Evolutionary conservation across 192 early-diverging fungal species (phyloP), one percentile per base, ranked within the genome.

Genomic region (Coemansia sp.): DNA sequence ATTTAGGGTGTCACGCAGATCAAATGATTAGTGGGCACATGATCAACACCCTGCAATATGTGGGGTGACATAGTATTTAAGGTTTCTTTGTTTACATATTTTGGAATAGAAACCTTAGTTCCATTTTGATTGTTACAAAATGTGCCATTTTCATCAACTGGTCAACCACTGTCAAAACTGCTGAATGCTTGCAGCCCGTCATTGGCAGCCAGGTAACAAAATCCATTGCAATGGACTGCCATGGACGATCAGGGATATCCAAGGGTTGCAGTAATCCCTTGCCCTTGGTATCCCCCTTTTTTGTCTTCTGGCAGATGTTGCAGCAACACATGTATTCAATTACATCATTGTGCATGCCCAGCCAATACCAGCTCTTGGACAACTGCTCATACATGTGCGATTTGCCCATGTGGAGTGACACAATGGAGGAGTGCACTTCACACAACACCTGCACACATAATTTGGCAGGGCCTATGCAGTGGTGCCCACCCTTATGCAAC

Each of bases 261-360:
- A 60, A 10, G 6, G 58, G 28, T 7, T 60, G 51, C 51, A 60
- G 27, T 30, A 60, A 49, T 18, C 48, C 58, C 16, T 30, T 47
- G 4, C 27, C 19, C 18, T 7, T 10, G 18, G 44, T 50, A 19
- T 50, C 6, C 2, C 63, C 27, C 4, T 27, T 7, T 21, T 65
- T 65, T 10, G 30, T 56, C 27, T 57, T 56, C 19, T 65, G 63
- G 28, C 63, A 65, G 2, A 28, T 28, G 5, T 65, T n/a, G 44
- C 63, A 65, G 7, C 54, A 50, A 0, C 5, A 10, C 32, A 34
- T 10, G 12, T 34, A 34, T 34, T 34, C 7, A 7, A 34, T 34
- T 34, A 10, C 12, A 34, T 34, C 32, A 34, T 34, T 34, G 32
- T 34, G 32, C 5, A 34, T 34, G 32, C 32, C 32, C 5, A 10